These are phyloP conservation scores for Hibiscus trionum DNA, from an alignment of 345 rosid species.

Conservation along the genomic window DNA sequence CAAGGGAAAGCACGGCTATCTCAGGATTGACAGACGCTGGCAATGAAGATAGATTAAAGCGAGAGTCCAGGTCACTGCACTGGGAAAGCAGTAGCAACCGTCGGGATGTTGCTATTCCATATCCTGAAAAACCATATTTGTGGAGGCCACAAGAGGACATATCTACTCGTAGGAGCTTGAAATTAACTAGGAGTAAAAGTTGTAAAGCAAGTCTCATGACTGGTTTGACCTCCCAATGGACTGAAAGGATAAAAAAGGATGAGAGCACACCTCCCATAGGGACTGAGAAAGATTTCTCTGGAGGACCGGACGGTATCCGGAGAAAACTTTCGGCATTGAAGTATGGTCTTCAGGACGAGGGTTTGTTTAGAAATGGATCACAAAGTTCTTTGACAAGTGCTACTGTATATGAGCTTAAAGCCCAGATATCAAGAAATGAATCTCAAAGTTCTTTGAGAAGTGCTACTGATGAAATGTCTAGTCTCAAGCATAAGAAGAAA, in stretches of 20 bases:
- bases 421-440: background rate
- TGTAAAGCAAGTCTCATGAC: background rate
- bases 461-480: constrained; percentile 4
- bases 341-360: constrained; percentile 16
- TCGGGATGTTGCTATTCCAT: background rate
- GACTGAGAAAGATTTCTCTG: background rate
- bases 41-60: background rate
- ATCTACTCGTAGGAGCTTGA: background rate
- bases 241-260: background rate
- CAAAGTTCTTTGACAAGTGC: constrained; percentile 2
- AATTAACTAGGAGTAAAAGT: background rate
- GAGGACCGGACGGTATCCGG: background rate
- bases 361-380: constrained; percentile 25
- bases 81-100: background rate
- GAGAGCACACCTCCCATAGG: background rate
- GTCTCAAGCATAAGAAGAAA: constrained; percentile 23
- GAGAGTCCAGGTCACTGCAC: background rate
- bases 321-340: constrained; percentile 23
- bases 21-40: background rate
- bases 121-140: background rate
- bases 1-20: background rate
- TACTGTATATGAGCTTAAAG: constrained; percentile 23
- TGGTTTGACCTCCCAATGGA: background rate
- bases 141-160: background rate
- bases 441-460: background rate